phyloP scores from a whole-genome alignment of 148 eudicot genomes.

The Rhododendron griersonianum region DNA sequence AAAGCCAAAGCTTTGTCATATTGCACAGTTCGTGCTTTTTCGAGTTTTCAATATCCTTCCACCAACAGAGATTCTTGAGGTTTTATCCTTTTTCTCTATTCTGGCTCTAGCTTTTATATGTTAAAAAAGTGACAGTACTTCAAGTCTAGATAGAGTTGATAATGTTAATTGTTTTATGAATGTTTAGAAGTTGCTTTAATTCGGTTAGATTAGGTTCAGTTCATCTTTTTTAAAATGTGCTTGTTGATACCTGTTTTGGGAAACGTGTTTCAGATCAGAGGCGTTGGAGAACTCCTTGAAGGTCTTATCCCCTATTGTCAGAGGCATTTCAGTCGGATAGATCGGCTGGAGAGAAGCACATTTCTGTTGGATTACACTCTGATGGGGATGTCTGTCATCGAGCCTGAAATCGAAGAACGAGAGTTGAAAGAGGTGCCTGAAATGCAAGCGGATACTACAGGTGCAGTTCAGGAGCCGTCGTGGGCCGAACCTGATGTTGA shows the following conservation, averaged over 20 bases:
- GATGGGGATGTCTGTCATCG: slow-evolving; percentile 85
- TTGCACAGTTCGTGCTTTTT: slow-evolving; percentile 83
- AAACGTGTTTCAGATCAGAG: slow-evolving; percentile 51
- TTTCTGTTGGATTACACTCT: slow-evolving; percentile 80
- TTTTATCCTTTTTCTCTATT: slow-evolving; percentile 13
- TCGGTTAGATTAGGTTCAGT: neutral
- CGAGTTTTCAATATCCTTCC: slow-evolving; percentile 67
- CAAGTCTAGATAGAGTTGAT: neutral
- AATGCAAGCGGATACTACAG: neutral
- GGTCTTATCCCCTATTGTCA: slow-evolving; percentile 88
- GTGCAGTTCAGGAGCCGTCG: slow-evolving; percentile 11
- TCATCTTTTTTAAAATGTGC: neutral
- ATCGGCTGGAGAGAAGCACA: slow-evolving; percentile 84
- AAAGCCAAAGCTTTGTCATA: slow-evolving; percentile 85
- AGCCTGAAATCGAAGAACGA: slow-evolving; percentile 44
- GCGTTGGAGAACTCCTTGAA: slow-evolving; percentile 85
- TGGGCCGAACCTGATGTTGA: slow-evolving; percentile 10
- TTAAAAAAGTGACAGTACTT: neutral
- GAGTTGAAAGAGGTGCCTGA: slow-evolving; percentile 7
- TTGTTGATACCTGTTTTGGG: neutral
- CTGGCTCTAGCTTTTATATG: neutral
- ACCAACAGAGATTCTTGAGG: slow-evolving; percentile 88
- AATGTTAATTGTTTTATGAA: neutral
- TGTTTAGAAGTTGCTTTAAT: neutral
- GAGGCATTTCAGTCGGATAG: slow-evolving; percentile 89